Evolutionary conservation across 106 monocot species (phyloP), one percentile per base, ranked within the genome.

Genomic region (Platanthera zijinensis): DNA sequence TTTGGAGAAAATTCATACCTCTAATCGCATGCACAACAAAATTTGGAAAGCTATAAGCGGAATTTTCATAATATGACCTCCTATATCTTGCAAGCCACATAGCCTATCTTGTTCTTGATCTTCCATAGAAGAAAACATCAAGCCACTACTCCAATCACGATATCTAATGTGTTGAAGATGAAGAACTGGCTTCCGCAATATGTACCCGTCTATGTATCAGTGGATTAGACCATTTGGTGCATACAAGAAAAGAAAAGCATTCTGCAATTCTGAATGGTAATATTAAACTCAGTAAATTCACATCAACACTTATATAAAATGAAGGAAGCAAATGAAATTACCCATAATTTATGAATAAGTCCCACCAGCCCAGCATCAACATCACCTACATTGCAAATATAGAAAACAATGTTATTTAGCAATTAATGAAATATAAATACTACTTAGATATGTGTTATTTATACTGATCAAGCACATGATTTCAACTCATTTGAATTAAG

Each of bases 161-260:
- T 93, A 89, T 84, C 85, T 79, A 67, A 89, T 83, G n/a, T 53
- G 83, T 51, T 17, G 84, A 81, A 13, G 93, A 91, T n/a, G 96
- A 96, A 84, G 96, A 89, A 78, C 93, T 85, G 51, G 90, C 73
- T 80, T 96, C 96, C 51, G 76, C 75, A 77, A 72, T 67, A 83
- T 81, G 74, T 17, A 83, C n/a, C 46, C 75, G 83, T 71, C 89
- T 82, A 83, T 93, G 96, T 81, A 96, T 96, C 85, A 93, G 80
- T 76, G 96, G 96, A 86, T 96, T 96, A 52, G 81, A 90, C 96
- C 96, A 96, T 69, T 91, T 96, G 73, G 96, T 96, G 82, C 96
- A 96, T 71, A 96, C 93, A 71, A 96, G 90, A 79, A 96, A 96
- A 57, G 89, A 89, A 83, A 96, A 96, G 51, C 93, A 96, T 64